Evolutionary conservation across 306 rosid species (phyloP).

Genomic region (Astragalus membranaceus): DNA sequence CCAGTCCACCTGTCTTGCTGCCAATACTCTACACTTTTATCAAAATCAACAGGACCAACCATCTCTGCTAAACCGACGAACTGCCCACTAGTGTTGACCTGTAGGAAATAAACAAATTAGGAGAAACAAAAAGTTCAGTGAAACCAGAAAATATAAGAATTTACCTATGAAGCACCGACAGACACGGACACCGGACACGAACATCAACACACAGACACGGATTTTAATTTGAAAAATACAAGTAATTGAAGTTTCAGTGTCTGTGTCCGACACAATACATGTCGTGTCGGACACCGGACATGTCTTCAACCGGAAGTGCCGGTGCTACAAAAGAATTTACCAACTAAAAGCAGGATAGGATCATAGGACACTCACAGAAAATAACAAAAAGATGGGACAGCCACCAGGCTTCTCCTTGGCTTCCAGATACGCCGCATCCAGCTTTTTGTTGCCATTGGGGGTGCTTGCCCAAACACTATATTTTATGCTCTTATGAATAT

Average conservation of each 20-base stretch:
- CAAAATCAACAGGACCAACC: constrained; percentile 44
- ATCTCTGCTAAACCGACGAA: constrained; percentile 57
- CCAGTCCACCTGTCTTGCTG: constrained; percentile 61
- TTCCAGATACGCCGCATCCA: constrained; percentile 36
- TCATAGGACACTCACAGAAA: constrained; percentile 31
- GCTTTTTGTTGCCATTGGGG: constrained; percentile 43
- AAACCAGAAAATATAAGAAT: neutral
- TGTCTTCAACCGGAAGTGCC: no score
- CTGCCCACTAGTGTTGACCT: constrained; percentile 55
- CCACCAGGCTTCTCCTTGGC: constrained; percentile 39
- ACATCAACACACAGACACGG: no score
- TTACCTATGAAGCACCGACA: no score
- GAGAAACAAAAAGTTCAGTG: neutral
- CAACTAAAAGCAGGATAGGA: neutral
- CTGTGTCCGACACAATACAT: no score
- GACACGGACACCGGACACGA: no score
- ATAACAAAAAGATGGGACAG: constrained; percentile 47
- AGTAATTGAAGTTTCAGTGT: no score
- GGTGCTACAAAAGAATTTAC: neutral
- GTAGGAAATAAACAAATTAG: neutral
- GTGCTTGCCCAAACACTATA: constrained; percentile 56
- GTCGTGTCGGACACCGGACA: no score
- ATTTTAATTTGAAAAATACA: no score
- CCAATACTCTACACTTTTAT: constrained; percentile 36
- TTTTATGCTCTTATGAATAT: constrained; percentile 51